Base-by-base conservation (phyloP, 2,329 filamentous ascomycete species). In the Hypomyces rosellus region DNA sequence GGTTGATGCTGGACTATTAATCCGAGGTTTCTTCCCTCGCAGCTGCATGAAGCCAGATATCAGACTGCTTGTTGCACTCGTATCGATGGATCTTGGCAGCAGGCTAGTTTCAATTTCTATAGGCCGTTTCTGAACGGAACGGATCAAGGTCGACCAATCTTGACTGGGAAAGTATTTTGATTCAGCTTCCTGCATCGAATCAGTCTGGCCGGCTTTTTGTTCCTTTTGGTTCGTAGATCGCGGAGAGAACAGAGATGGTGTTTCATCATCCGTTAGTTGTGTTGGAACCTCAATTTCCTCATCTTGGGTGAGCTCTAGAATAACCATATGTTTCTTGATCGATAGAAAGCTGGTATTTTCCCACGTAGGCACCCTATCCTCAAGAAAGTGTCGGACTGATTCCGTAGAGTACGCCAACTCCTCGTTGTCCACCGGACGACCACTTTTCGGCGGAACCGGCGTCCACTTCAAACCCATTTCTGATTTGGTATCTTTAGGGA, bases 31-130 rank as follows among this genome's bases (percentile, higher is more conserved):
- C 33, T 68, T 67, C 0, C 58, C 57, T 7, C 61, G 59, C 5
- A 70, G 55, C 9, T 65, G 53, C 49, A 70, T 61, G 30, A 68
- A 70, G 12, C 54, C 58, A 1, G 55, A 55, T 2, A 70, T 48
- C 2, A 70, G 54, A 20, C 51, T 63, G 4, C 56, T 57, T 2
- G 65, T 63, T 2, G 61, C 57, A 20, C 55, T 56, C 7, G 54
- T 34, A 16, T 63, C 59, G 12, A 40, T 46, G 2, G 50, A 49
- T 5, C 39, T 30, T 2, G 59, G 54, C 5, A 65, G 48, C 1
- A 60, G 15, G 7, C 6, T 41, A 8, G 13, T 11, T 25, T 40
- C 12, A 4, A 48, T 38, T 5, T 47, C 37, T 16, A 39, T n/a
- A 14, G 37, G 14, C 18, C 48, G 47, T 47, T 45, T 45, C n/a